Evolutionary conservation across 768 basidiomycete genomes (phyloP).

Genomic region (Leucocoprinus leucothites): DNA sequence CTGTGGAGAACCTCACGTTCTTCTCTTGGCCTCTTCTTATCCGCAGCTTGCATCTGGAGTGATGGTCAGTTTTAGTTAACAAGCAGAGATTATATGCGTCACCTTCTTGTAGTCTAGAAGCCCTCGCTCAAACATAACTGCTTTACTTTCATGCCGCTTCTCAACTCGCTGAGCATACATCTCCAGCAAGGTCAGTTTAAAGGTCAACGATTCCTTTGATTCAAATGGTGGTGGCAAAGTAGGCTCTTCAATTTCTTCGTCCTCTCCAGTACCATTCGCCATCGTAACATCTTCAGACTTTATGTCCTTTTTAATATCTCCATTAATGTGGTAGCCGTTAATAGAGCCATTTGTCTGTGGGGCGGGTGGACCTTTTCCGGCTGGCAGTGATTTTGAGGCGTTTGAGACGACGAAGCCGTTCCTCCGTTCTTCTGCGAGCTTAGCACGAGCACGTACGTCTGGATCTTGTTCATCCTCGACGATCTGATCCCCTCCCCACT

Average conservation of each 20-base stretch:
- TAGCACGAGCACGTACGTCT: slow-evolving; percentile 59
- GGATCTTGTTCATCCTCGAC: slow-evolving; percentile 75
- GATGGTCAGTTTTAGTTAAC: not conserved
- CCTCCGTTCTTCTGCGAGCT: slow-evolving; percentile 48
- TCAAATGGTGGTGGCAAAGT: slow-evolving; percentile 78
- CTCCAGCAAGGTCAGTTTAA: slow-evolving; percentile 88
- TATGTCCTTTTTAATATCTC: slow-evolving; percentile 33
- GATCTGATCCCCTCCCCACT: slow-evolving; percentile 82
- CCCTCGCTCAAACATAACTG: slow-evolving; percentile 88
- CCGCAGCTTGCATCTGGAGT: slow-evolving; percentile 78
- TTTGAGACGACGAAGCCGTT: slow-evolving; percentile 23
- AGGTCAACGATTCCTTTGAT: slow-evolving; percentile 75
- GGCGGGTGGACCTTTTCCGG: slow-evolving; percentile 33
- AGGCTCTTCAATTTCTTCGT: slow-evolving; percentile 59
- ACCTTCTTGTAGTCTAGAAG: slow-evolving; percentile 95
- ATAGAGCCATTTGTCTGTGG: slow-evolving; percentile 33
- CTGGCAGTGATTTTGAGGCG: slow-evolving; percentile 26
- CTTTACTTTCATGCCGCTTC: slow-evolving; percentile 81
- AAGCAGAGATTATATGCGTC: slow-evolving; percentile 15
- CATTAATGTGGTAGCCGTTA: slow-evolving; percentile 43
- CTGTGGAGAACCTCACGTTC: slow-evolving; percentile 90
- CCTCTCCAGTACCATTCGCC: slow-evolving; percentile 50
- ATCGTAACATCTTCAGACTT: slow-evolving; percentile 49
- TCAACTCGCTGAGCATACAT: slow-evolving; percentile 90
- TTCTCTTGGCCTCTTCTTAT: slow-evolving; percentile 88